A percentile compares a stretch with the other conserved stretches of the same genome.
Conservation (phyloP, 768 basidiomycete genomes). For the Fomitopsis pulvina region DNA sequence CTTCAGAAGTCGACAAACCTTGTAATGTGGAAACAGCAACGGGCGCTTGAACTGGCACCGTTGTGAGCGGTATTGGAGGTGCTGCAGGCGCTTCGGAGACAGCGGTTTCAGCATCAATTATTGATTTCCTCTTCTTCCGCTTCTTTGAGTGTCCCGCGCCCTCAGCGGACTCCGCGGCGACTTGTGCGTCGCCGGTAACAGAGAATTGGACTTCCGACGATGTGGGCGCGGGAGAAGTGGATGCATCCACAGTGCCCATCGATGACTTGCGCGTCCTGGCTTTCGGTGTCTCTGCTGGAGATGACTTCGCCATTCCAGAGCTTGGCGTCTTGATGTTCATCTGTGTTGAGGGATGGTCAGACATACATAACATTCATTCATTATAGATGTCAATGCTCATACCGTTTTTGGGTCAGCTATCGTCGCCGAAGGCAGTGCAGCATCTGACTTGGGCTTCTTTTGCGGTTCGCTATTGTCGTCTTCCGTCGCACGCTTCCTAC, state of each 20-base stretch:
- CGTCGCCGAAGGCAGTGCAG: neutral
- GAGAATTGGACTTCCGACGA: no score
- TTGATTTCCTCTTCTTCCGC: conserved; percentile 18
- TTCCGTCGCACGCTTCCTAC: conserved; percentile 30
- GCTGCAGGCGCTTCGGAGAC: conserved; percentile 1
- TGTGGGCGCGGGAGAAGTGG: neutral
- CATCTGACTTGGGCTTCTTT: conserved; percentile 4
- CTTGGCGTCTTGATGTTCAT: neutral
- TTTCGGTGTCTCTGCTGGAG: no score
- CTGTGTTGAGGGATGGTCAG: neutral
- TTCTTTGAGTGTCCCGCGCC: conserved; percentile 2
- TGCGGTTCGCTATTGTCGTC: conserved; percentile 29
- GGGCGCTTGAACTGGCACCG: neutral
- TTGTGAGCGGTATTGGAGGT: neutral
- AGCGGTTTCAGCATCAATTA: conserved; percentile 4
- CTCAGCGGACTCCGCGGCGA: neutral
- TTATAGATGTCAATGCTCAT: neutral
- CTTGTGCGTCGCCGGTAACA: neutral
- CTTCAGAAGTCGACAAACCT: neutral
- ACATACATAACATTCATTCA: neutral
- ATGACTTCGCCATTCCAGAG: no score
- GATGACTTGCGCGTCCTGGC: no score
- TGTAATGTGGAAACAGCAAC: conserved; percentile 1
- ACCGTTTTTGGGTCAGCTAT: conserved; percentile 4
- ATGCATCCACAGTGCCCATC: no score